A percentile compares a stretch with the other conserved stretches of the same genome.
Conservation (phyloP, 257 asterid species). For the Solanum microdontum region DNA sequence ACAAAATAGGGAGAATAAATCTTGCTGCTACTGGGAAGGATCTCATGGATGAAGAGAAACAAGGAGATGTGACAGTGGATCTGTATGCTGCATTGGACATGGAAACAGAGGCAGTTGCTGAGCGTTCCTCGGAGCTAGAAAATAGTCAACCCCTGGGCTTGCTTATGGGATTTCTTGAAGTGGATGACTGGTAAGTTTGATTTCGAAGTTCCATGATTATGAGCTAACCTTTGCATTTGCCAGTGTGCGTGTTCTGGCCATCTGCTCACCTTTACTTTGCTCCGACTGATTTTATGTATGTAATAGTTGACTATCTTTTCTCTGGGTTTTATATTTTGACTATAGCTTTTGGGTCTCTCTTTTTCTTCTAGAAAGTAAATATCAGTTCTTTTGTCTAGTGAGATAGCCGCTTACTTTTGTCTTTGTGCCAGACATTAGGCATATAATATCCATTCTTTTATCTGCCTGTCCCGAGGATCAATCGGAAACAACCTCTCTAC, state of each 20-base stretch:
- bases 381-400: neutral
- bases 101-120: conserved; percentile 66
- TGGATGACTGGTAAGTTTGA: conserved; percentile 79
- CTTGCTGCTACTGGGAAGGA: conserved; percentile 99
- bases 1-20: conserved; percentile 91
- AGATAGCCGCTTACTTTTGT: neutral
- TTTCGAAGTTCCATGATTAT: neutral
- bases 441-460: neutral
- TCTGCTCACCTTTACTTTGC: neutral
- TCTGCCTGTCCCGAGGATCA: neutral
- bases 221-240: neutral
- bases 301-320: neutral
- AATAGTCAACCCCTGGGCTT: conserved; percentile 82
- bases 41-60: conserved; percentile 99
- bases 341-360: neutral
- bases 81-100: conserved; percentile 83
- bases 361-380: neutral
- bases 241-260: neutral
- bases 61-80: conserved; percentile 92
- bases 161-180: conserved; percentile 87
- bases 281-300: neutral
- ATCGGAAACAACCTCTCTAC: neutral
- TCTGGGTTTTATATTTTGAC: neutral
- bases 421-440: neutral
- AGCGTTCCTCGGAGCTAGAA: conserved; percentile 67